These are phyloP conservation scores for Boletus fagicola DNA, from an alignment of 768 basidiomycete species.

Conservation along the genomic window DNA sequence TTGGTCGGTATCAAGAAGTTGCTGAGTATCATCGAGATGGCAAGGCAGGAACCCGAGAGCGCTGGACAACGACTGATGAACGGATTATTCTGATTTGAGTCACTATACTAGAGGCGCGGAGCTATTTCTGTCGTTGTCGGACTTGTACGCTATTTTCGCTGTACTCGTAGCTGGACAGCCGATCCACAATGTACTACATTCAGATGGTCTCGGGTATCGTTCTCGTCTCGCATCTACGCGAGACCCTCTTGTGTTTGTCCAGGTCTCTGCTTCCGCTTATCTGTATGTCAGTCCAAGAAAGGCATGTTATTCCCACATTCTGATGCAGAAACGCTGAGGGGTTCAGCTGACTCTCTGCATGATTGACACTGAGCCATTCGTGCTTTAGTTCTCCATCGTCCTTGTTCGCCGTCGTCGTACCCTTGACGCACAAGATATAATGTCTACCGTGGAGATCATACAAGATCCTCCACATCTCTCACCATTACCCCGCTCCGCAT, in stretches of 20 bases:
- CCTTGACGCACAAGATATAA: constrained; percentile 6
- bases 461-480: constrained; percentile 44
- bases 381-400: neutral
- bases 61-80: constrained; percentile 68
- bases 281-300: constrained; percentile 7
- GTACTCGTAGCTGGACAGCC: neutral
- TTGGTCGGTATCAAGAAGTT: constrained; percentile 94
- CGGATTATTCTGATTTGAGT: constrained; percentile 46
- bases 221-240: neutral
- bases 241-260: neutral
- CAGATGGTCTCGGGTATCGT: neutral
- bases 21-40: constrained; percentile 91
- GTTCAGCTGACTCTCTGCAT: constrained; percentile 7
- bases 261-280: neutral
- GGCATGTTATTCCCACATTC: constrained; percentile 27
- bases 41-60: constrained; percentile 88
- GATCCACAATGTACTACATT: neutral
- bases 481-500: constrained; percentile 59
- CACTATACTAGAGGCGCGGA: neutral
- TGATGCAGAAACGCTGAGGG: constrained; percentile 8
- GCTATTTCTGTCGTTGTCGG: constrained; percentile 9
- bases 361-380: constrained; percentile 1
- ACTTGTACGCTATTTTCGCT: constrained; percentile 4
- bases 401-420: neutral
- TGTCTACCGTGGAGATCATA: constrained; percentile 33